phyloP scores from a whole-genome alignment of 2,329 filamentous ascomycete genomes.

The Sphaceloma murrayae region DNA sequence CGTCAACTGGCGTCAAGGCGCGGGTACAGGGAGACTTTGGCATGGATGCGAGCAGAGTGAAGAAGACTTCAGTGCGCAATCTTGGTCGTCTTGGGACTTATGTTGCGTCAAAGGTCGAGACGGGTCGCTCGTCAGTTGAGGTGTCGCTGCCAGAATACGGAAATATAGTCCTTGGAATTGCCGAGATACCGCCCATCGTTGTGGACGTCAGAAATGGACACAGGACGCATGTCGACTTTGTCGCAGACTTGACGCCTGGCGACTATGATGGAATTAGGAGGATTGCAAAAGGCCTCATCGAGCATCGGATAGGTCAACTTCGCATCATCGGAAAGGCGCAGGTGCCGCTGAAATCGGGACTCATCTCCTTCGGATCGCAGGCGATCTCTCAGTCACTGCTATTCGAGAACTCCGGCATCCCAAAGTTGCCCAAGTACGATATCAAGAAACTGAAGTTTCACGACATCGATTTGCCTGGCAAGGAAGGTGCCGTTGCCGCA shows the following conservation, averaged over 20 bases:
- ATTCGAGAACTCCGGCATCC: constrained; percentile 65
- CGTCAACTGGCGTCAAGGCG: constrained; percentile 63
- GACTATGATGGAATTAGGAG: constrained; percentile 65
- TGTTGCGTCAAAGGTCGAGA: constrained; percentile 68
- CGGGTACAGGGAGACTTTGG: constrained; percentile 73
- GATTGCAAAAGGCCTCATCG: constrained; percentile 81
- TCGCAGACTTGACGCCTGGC: constrained; percentile 66
- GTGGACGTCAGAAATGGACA: constrained; percentile 70
- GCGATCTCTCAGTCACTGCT: constrained; percentile 62
- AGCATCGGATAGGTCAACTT: constrained; percentile 63
- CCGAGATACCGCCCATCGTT: constrained; percentile 62
- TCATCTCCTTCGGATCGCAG: constrained; percentile 71
- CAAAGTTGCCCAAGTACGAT: constrained; percentile 69
- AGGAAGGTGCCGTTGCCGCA: constrained; percentile 61
- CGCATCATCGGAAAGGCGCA: constrained; percentile 63
- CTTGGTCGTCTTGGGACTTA: constrained; percentile 71
- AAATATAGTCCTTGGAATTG: constrained; percentile 66
- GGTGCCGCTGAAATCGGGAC: constrained; percentile 65
- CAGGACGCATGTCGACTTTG: constrained; percentile 66
- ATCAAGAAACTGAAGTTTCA: constrained; percentile 71
- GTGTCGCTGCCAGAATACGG: constrained; percentile 78
- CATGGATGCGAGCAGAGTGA: constrained; percentile 68
- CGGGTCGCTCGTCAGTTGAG: constrained; percentile 58
- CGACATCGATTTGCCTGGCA: constrained; percentile 51
- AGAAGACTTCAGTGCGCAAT: constrained; percentile 59